phyloP scores from a whole-genome alignment of 805 yeast species.

The Metschnikowia santaceciliae region DNA sequence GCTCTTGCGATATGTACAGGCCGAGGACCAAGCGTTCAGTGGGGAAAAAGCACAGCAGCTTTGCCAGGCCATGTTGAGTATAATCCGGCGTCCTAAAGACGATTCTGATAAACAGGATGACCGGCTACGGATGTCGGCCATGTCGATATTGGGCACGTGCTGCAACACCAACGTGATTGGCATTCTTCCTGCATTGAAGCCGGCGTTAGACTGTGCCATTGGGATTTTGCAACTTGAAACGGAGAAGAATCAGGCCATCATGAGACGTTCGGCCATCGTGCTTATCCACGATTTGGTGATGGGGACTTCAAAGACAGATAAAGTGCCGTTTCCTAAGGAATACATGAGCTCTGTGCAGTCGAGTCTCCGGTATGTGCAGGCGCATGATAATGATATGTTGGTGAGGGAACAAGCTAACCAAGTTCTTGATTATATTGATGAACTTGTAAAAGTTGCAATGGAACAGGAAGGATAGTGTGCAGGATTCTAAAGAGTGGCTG shows the following conservation, averaged over 20 bases:
- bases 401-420: conserved; percentile 54
- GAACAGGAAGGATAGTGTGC: not conserved
- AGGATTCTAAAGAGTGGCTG: too few relatives aligned
- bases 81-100: conserved; percentile 28
- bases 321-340: conserved; percentile 46
- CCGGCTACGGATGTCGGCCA: conserved; percentile 75
- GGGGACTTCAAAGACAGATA: conserved; percentile 44
- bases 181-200: conserved; percentile 43
- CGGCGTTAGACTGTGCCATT: conserved; percentile 68
- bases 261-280: conserved; percentile 75
- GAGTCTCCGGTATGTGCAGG: conserved; percentile 40
- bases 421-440: conserved; percentile 32
- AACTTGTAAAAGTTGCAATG: conserved; percentile 19
- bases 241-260: conserved; percentile 41
- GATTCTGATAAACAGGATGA: conserved; percentile 43
- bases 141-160: conserved; percentile 76
- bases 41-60: conserved; percentile 44
- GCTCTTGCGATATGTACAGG: conserved; percentile 53
- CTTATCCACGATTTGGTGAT: conserved; percentile 56
- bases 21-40: conserved; percentile 44
- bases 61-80: conserved; percentile 38
- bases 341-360: conserved; percentile 43
- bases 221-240: conserved; percentile 67
- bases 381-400: conserved; percentile 53
- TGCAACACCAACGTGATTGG: conserved; percentile 59